Evolutionary conservation across 495 filamentous ascomycete species (phyloP), one percentile per base, ranked within the genome.

Genomic region (Xylaria scruposa): DNA sequence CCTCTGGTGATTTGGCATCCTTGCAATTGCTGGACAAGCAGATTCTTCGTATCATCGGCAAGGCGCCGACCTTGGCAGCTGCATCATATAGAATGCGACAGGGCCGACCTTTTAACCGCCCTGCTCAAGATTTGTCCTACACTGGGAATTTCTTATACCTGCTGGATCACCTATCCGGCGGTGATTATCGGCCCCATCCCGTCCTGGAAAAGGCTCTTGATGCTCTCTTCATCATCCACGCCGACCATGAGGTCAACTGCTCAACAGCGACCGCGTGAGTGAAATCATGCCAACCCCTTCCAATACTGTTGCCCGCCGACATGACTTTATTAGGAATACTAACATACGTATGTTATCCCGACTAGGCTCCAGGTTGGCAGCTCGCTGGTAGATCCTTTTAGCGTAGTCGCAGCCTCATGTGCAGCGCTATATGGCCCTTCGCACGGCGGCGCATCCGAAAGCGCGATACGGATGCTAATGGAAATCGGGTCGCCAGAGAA

Each of bases 381-480:
- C 17, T 79, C 84, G 0, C 77, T 88, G 6, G 75, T 85, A 8
- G 86, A 88, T 67, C 83, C 84, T 0, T 77, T 83, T 62, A 82
- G 81, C 15, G 78, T 80, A 31, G 59, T 88, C 51, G 84, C 88
- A 9, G 76, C 85, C 1, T 83, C 83, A 0, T 77, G 86, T 0
- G 72, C 80, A 2, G 81, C 87, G 12, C 82, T 84, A 0, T 86
- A 87, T 66, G 88, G 87, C 0, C 86, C 85, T 0, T 81, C 88
- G 0, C 88, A 90, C 75, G 87, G 85, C 53, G 88, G 87, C 8
- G 87, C 88, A n/a, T 87, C 85, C 2, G 88, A 90, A 53, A 81
- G 82, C 10, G 88, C 87, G 0, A 87, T 88, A 74, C 79, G 80
- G 13, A 82, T 82, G 33, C 77, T 89, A 2, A 74, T 76, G 63